Base-by-base conservation (phyloP, 2,329 filamentous ascomycete genomes). In the Arthroderma sp. region DNA sequence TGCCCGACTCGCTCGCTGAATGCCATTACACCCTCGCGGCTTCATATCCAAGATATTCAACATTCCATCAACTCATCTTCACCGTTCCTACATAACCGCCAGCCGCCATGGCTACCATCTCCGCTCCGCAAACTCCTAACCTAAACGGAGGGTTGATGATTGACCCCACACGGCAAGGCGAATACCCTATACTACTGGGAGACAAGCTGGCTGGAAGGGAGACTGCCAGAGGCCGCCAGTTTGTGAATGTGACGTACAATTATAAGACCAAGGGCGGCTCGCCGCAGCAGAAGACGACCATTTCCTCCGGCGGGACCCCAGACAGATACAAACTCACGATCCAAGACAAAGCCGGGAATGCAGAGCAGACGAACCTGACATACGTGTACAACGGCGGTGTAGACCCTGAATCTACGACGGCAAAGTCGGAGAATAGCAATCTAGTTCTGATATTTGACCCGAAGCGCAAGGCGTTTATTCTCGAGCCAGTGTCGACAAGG, bases 401-500 rank as follows among this genome's bases (percentile, higher is more conserved):
- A 33, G 72, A 72, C 57, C 68, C 71, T 11, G 60, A 66, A 11
- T 62, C 66, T 58, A 55, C 62, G n/a, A 61, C 63, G 11, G 33
- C 64, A 19, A 65, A 65, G 31, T 61, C 65, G 1, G 63, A 67
- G 35, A 66, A 68, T 35, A 68, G 66, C 56, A 69, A 68, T 52
- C 63, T 75, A 52, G 74, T 79, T 8, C 79, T 95, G 55, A 80
- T 91, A 58, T 93, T 91, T 67, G 87, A 95, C 70, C 78, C 85
- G 7, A 75, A 78, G 17, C 83, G 82, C 55, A 83, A 91, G 66
- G 85, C 80, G 57, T 93, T 93, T 63, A 83, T 93, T 28, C 79
- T 96, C 56, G 89, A 96, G 73, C 83, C 83, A 55, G 76, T 96
- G 56, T 82, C 88, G 67, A 86, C 84, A n/a, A 84, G 84, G 39